Conservation (phyloP, 2,329 filamentous ascomycete species). For the Aspergillus chevalieri region DNA sequence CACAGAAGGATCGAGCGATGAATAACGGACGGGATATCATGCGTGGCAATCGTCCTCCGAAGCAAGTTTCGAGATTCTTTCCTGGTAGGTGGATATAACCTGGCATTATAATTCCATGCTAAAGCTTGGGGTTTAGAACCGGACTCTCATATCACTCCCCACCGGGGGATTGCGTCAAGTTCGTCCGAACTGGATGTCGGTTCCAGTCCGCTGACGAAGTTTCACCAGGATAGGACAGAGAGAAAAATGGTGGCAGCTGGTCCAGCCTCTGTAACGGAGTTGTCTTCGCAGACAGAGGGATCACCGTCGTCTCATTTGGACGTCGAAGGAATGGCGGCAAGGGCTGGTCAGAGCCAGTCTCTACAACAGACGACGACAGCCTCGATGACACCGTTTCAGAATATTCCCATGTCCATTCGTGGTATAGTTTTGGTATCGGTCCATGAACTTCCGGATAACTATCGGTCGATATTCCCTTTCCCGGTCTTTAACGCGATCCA, state of each 20-base stretch:
- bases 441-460: slow-evolving; percentile 60
- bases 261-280: neutral
- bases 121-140: slow-evolving; percentile 8
- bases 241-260: neutral
- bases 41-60: slow-evolving; percentile 1
- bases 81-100: slow-evolving; percentile 17
- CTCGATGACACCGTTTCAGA: slow-evolving; percentile 12
- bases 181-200: slow-evolving; percentile 19
- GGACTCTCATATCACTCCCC: slow-evolving; percentile 14
- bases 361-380: neutral
- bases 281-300: neutral
- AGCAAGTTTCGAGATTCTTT: slow-evolving; percentile 24
- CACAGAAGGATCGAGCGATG: slow-evolving; percentile 21
- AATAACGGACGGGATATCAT: neutral
- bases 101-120: neutral
- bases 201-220: slow-evolving; percentile 28
- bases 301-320: neutral
- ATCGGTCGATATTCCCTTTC: slow-evolving; percentile 65
- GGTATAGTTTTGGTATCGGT: slow-evolving; percentile 57
- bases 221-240: slow-evolving; percentile 13
- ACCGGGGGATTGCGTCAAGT: slow-evolving; percentile 19
- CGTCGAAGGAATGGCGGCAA: neutral
- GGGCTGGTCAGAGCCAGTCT: neutral
- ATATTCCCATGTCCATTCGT: slow-evolving; percentile 39
- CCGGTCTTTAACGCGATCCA: slow-evolving; percentile 75